Evolutionary conservation across 192 early-diverging fungal genomes (phyloP).

Genomic region (Umbelopsis ramanniana): DNA sequence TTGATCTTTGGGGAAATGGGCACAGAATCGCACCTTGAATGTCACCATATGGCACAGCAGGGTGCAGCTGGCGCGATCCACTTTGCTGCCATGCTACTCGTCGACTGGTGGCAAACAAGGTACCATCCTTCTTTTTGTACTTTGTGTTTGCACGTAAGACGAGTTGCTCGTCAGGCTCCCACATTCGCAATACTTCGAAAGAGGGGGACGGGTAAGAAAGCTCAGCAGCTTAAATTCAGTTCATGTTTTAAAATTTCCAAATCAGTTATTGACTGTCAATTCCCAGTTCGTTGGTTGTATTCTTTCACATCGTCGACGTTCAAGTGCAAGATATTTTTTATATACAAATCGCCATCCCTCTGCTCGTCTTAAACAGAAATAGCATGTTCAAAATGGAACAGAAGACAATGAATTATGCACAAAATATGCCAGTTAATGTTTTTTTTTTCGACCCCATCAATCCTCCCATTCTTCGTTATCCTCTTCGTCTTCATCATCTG

Average conservation of each 20-base stretch:
- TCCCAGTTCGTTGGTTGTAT: too few relatives aligned
- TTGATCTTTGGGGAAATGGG: neutral
- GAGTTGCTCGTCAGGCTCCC: conserved; percentile 43
- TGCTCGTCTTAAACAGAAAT: neutral
- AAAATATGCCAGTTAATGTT: neutral
- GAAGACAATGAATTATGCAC: neutral
- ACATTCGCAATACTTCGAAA: conserved; percentile 24
- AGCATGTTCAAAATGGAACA: neutral
- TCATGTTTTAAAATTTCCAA: neutral
- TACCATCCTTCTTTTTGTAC: conserved; percentile 42
- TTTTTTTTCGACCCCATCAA: neutral
- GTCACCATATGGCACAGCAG: conserved; percentile 36
- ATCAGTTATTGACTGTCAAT: neutral
- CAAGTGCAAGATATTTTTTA: neutral
- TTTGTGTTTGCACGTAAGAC: conserved; percentile 31
- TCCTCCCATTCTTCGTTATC: conserved; percentile 46
- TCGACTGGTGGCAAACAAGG: conserved; percentile 41
- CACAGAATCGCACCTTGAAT: conserved; percentile 27
- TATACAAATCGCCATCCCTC: too few relatives aligned
- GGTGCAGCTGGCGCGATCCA: conserved; percentile 31
- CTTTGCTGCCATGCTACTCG: conserved; percentile 40
- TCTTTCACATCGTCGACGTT: too few relatives aligned
- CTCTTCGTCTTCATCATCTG: conserved; percentile 41
- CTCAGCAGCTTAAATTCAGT: too few relatives aligned
- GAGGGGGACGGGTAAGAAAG: too few relatives aligned